Evolutionary conservation across 345 rosid genomes (phyloP).

Genomic region (Brassica rapa): DNA sequence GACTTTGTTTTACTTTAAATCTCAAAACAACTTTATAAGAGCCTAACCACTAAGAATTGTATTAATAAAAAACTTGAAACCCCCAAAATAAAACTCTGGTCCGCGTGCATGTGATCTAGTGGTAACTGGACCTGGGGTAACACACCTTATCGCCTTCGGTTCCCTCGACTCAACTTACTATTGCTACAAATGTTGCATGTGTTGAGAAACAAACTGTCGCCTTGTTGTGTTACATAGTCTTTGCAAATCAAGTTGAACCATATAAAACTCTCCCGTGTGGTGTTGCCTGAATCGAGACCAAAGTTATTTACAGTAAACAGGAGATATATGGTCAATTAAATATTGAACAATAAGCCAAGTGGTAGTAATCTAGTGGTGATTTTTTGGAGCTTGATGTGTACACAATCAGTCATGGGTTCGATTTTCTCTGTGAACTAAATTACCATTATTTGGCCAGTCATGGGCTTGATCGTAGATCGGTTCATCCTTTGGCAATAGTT

Average conservation of each 20-base stretch:
- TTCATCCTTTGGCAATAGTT: too few relatives aligned
- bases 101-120: background rate
- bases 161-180: background rate
- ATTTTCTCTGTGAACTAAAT: too few relatives aligned
- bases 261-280: background rate
- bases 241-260: background rate
- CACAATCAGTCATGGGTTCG: too few relatives aligned
- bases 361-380: background rate
- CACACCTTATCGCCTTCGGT: background rate
- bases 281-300: background rate
- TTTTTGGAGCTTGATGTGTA: too few relatives aligned
- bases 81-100: background rate
- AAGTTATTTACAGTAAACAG: background rate
- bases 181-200: background rate
- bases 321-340: background rate
- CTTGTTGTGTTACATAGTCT: background rate
- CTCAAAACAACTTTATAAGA: background rate
- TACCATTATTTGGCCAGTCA: too few relatives aligned
- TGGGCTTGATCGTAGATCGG: too few relatives aligned
- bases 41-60: background rate
- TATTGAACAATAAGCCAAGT: too few relatives aligned
- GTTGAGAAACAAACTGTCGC: background rate
- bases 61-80: background rate
- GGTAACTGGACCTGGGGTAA: background rate
- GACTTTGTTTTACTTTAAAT: background rate